Conservation (phyloP, 2,329 filamentous ascomycete genomes). For the Penicillium sclerotiorum region DNA sequence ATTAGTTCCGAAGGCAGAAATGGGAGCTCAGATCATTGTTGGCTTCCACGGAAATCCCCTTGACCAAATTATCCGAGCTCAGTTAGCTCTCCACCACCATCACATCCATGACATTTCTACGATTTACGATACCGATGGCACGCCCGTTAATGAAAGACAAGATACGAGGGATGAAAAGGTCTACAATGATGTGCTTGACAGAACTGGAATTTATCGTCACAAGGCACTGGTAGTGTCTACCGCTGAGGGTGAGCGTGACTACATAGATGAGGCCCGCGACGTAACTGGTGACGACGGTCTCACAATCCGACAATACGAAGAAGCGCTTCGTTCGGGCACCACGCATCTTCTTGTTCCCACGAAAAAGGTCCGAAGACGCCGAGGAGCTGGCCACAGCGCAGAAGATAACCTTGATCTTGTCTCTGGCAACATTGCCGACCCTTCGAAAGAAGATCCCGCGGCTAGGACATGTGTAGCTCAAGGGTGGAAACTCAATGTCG, state of each 20-base stretch:
- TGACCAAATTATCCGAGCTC: slow-evolving; percentile 86
- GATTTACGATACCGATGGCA: slow-evolving; percentile 72
- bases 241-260: slow-evolving; percentile 77
- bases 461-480: slow-evolving; percentile 76
- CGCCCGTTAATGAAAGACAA: slow-evolving; percentile 71
- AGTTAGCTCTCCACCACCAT: slow-evolving; percentile 85
- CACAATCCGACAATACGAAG: slow-evolving; percentile 73
- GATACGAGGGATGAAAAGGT: slow-evolving; percentile 86
- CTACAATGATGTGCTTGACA: slow-evolving; percentile 92
- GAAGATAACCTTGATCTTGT: slow-evolving; percentile 52
- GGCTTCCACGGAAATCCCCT: slow-evolving; percentile 94
- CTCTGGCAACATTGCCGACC: slow-evolving; percentile 60
- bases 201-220: slow-evolving; percentile 87
- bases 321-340: slow-evolving; percentile 64
- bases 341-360: slow-evolving; percentile 46
- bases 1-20: slow-evolving; percentile 80
- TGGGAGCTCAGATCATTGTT: slow-evolving; percentile 97
- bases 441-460: slow-evolving; percentile 70
- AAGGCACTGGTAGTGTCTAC: slow-evolving; percentile 70
- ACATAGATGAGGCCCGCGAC: slow-evolving; percentile 83
- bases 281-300: slow-evolving; percentile 68
- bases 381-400: slow-evolving; percentile 51
- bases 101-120: slow-evolving; percentile 77
- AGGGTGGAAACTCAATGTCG: slow-evolving; percentile 76
- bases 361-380: slow-evolving; percentile 47